Percentiles rank a stretch among this genome's conserved stretches.
Conservation (phyloP, 2,329 filamentous ascomycete species). For the Apiospora hydei region DNA sequence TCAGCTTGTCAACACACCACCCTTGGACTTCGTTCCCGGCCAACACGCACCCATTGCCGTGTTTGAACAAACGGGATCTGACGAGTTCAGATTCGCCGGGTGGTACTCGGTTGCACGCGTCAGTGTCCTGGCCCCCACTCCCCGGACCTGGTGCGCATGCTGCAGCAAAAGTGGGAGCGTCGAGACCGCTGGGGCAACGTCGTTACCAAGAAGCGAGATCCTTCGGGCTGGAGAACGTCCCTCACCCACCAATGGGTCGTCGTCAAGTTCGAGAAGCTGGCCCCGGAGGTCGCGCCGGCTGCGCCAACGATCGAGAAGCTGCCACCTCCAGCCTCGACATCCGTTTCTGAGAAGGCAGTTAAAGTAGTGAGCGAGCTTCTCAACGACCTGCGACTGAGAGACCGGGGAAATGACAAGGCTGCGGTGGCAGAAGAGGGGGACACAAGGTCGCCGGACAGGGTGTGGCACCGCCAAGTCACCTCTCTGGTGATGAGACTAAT, state of each 20-base stretch:
- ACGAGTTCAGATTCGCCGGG: slow-evolving; percentile 36
- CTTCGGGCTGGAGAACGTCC: slow-evolving; percentile 28
- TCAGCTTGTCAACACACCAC: slow-evolving; percentile 31
- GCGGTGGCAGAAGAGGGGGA: not conserved
- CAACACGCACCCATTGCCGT: slow-evolving; percentile 32
- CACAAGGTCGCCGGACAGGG: not conserved
- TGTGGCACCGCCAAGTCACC: not conserved
- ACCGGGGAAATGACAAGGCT: not conserved
- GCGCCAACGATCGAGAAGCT: slow-evolving; percentile 35
- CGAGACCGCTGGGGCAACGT: slow-evolving; percentile 32
- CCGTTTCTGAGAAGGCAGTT: not conserved
- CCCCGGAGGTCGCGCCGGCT: slow-evolving; percentile 27
- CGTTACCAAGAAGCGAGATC: slow-evolving; percentile 25
- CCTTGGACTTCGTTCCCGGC: slow-evolving; percentile 37
- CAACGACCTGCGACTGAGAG: slow-evolving; percentile 31
- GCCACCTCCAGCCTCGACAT: not conserved
- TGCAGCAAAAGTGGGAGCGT: slow-evolving; percentile 38
- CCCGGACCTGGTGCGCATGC: slow-evolving; percentile 37
- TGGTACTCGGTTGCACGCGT: slow-evolving; percentile 37
- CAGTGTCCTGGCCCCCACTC: slow-evolving; percentile 35
- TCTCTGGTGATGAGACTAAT: not conserved
- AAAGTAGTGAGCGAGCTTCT: slow-evolving; percentile 31
- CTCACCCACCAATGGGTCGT: slow-evolving; percentile 37
- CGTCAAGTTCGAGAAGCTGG: slow-evolving; percentile 35
- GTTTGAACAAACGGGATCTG: slow-evolving; percentile 32